phyloP scores from a whole-genome alignment of 1,284 basidiomycete species.

The Leccinum fuscescens region DNA sequence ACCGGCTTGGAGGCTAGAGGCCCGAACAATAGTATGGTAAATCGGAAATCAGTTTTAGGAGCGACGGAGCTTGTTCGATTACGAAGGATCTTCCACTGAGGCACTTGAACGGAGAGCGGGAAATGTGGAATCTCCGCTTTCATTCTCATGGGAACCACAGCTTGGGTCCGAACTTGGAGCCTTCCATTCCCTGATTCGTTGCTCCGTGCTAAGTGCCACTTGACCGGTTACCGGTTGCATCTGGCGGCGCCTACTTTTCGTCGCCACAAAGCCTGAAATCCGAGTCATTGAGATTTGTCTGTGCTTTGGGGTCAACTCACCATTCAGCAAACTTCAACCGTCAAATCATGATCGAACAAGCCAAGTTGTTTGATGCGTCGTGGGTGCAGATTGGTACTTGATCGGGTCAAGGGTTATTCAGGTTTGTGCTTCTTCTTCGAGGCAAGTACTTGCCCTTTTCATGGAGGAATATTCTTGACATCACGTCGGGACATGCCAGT shows the following conservation, averaged over 20 bases:
- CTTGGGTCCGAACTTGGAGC: neutral
- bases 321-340: neutral
- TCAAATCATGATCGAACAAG: neutral
- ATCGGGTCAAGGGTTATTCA: neutral
- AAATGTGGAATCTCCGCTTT: constrained; percentile 9
- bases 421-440: neutral
- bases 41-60: neutral
- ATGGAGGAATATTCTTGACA: neutral
- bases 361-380: neutral
- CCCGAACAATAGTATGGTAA: neutral
- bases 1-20: neutral
- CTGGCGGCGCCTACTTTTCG: neutral
- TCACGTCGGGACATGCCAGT: neutral
- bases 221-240: neutral
- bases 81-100: neutral
- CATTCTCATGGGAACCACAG: neutral
- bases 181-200: neutral
- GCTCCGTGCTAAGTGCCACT: neutral
- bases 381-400: neutral
- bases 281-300: neutral
- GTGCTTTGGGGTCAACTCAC: neutral
- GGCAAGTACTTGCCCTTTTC: neutral
- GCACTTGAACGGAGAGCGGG: constrained; percentile 1
- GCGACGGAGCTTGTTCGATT: neutral
- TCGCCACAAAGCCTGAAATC: neutral